Evolutionary conservation across 495 filamentous ascomycete genomes (phyloP), one percentile per base, ranked within the genome.

Genomic region (Annulohypoxylon nitens): DNA sequence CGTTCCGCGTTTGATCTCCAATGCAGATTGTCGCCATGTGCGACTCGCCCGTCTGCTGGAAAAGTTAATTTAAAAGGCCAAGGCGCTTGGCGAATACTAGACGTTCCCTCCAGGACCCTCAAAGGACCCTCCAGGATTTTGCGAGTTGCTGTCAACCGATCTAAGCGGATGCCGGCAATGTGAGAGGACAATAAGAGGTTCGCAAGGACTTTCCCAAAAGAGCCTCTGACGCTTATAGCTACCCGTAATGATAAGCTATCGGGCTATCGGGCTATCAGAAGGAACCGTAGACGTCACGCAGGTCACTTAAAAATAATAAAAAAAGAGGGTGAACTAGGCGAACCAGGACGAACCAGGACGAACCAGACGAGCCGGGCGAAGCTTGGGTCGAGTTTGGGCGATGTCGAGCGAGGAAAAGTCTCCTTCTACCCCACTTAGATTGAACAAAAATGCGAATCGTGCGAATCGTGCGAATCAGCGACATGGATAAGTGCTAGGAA

Each of bases 201-300:
- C 77, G 77, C 77, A 67, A 77, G 77, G 77, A 78, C 77, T 74
- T 78, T 69, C 77, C 77, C 47, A 57, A 78, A 71, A 25, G 25
- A 71, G 69, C 48, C 41, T 70, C 3, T 63, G 34, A 70, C 72
- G 72, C 72, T 71, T 68, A 71, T 67, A 74, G 60, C 57, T 70
- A 14, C 67, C 67, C 30, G 30, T 23, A 74, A 74, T 62, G 71
- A 74, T 74, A 74, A 74, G 66, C 43, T 69, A 73, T 65, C 65
- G 48, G 61, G 39, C 39, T 43, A 43, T 43, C 39, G 12, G 39
- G 39, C 12, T 69, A 73, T 65, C 65, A 55, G 61, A 50, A 43
- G 43, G 36, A 54, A 23, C 50, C 20, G 50, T 26, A 3, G 8
- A 33, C 53, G 54, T 68, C 34, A 16, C 23, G 48, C 39, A 43